These are phyloP conservation scores for Maudiozyma bulderi DNA, from an alignment of 805 yeast genomes.

Conservation along the genomic window DNA sequence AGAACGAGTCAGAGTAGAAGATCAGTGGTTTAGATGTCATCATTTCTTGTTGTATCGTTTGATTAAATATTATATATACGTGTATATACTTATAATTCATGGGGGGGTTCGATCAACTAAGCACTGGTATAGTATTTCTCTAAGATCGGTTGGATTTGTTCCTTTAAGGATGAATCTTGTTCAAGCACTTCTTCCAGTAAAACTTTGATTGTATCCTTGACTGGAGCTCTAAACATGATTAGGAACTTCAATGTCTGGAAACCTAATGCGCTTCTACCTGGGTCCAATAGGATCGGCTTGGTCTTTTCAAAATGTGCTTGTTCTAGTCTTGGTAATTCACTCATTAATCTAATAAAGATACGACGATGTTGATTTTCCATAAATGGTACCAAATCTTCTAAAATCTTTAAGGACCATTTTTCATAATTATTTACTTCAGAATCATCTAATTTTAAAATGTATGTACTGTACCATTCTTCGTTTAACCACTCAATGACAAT, in stretches of 20 bases:
- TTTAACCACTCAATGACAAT: constrained; percentile 83
- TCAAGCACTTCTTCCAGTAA: constrained; percentile 19
- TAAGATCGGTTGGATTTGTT: constrained; percentile 21
- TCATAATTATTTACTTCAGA: constrained; percentile 35
- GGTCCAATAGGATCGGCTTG: constrained; percentile 73
- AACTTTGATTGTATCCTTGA: constrained; percentile 32
- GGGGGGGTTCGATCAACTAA: no score
- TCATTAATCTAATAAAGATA: constrained; percentile 67
- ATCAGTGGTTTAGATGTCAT: no score
- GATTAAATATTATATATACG: no score
- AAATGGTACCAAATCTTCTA: constrained; percentile 77
- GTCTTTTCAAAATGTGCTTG: constrained; percentile 52
- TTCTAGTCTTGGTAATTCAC: constrained; percentile 77
- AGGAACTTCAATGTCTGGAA: constrained; percentile 72
- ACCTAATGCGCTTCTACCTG: constrained; percentile 71
- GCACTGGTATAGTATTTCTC: constrained; percentile 14
- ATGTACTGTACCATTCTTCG: constrained; percentile 82
- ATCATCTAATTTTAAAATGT: constrained; percentile 2
- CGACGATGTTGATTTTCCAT: constrained; percentile 75
- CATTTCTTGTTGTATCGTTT: no score
- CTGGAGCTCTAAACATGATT: constrained; percentile 88
- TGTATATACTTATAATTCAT: no score
- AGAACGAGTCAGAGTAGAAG: background rate
- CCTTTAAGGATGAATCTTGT: constrained; percentile 19
- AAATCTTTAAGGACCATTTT: constrained; percentile 57